Base-by-base conservation (phyloP, 139 green algal genomes). In the Auxenochlorella pyrenoidosa region DNA sequence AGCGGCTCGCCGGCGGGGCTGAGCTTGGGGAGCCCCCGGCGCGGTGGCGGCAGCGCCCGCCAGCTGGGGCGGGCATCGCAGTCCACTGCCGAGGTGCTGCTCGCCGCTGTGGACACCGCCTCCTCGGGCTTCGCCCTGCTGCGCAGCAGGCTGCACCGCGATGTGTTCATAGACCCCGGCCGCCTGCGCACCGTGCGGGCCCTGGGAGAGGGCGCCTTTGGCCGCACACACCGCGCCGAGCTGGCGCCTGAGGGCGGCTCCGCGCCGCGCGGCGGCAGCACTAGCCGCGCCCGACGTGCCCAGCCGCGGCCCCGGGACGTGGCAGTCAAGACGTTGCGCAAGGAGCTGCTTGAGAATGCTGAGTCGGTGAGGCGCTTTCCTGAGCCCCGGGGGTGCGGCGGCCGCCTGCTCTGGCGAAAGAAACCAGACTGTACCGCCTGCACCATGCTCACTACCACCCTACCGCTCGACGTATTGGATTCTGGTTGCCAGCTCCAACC, bases 271-370 rank as follows among this genome's bases (percentile, higher is more conserved):
- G 3, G 26, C 22, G 13, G 15, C 77, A n/a, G 32, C 77, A 32
- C 40, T 5, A 26, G 38, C 36, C 5, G 51, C 16, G 15, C 71
- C 72, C 40, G 75, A 12, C 66, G 66, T 12, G 66, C 8, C 66
- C 10, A 28, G 32, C 32, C 66, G 10, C 5, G 32, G 32, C 30
- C 70, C 2, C 70, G 70, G 1, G 70, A 47, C 16, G 51, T 70
- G 18, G 78, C 78, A 0, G 78, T 83, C 19, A 83, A 83, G 51
- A 71, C 63, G 0, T n/a, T 83, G 16, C 47, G 94, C 75, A 91
- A 92, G 6, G 91, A 95, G 71, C 90, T 96, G 82, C 88, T 97
- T 43, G 58, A 71, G 34, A 89, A 92, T 63, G 47, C 78, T 18
- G 70, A 76, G 70, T 24, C 54, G 54, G 54, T 63, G 54, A 13